phyloP scores from a whole-genome alignment of 306 rosid species.

The Prunus kanzakura region DNA sequence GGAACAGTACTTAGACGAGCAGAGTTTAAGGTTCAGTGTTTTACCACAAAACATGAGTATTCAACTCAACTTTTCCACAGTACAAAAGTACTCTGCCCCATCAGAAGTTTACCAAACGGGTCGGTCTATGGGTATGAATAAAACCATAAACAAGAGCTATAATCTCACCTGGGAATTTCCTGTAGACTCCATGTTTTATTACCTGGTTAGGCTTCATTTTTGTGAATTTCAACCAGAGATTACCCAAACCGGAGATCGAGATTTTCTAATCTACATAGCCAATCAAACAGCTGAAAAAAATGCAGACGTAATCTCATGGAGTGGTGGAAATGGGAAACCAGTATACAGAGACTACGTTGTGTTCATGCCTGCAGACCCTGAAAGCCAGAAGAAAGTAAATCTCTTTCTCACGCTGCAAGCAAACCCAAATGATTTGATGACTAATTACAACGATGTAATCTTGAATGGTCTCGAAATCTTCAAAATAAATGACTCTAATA shows the following conservation, averaged over 20 bases:
- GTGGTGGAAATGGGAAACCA: background rate
- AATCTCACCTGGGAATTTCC: slow-evolving; percentile 18
- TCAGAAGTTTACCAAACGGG: slow-evolving; percentile 1
- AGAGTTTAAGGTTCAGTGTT: background rate
- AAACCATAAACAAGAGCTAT: background rate
- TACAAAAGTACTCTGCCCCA: slow-evolving; percentile 11
- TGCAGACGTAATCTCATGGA: background rate
- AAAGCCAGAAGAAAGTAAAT: background rate
- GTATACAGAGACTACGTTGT: background rate
- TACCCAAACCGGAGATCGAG: background rate
- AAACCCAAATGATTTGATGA: too few relatives aligned
- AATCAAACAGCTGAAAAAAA: background rate
- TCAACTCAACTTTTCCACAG: background rate
- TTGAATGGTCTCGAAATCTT: slow-evolving; percentile 35
- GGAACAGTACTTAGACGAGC: rapidly evolving
- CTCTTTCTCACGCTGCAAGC: background rate
- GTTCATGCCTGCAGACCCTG: background rate
- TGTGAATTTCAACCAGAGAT: background rate
- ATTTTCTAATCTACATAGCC: slow-evolving; percentile 11
- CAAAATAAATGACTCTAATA: too few relatives aligned
- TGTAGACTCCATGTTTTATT: background rate
- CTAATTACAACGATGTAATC: background rate
- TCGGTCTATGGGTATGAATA: background rate
- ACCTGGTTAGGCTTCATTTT: too few relatives aligned
- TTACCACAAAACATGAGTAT: rapidly evolving